Evolutionary conservation across 345 rosid genomes (phyloP).

Genomic region (Corchorus capsularis): DNA sequence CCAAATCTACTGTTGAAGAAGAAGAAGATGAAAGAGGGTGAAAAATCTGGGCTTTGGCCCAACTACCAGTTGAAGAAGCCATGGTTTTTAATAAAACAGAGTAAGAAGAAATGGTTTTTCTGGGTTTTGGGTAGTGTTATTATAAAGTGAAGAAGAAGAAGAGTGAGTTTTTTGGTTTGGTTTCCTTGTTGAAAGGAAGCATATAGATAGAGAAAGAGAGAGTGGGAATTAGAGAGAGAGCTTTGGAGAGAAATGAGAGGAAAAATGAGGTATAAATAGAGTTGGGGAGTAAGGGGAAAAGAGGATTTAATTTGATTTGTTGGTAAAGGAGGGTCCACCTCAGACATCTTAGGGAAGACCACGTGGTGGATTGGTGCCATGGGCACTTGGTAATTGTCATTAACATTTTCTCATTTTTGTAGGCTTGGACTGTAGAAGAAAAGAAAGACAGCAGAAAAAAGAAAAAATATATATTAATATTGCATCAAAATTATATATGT

Average conservation of each 20-base stretch:
- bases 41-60: constrained; percentile 40
- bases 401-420: not conserved
- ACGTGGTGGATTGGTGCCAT: constrained; percentile 44
- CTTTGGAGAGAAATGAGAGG: constrained; percentile 18
- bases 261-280: constrained; percentile 37
- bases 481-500: not conserved
- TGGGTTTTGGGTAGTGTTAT: not conserved
- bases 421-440: not conserved
- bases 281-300: constrained; percentile 13
- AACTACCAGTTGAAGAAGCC: constrained; percentile 42
- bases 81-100: constrained; percentile 21
- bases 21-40: constrained; percentile 34
- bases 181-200: not conserved
- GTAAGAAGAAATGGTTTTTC: not conserved
- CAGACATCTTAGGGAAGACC: constrained; percentile 36
- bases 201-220: not conserved
- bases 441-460: not conserved
- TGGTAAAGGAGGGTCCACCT: constrained; percentile 41
- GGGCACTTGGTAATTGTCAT: constrained; percentile 31
- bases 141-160: not conserved
- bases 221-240: constrained; percentile 3
- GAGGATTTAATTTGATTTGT: too few species aligned
- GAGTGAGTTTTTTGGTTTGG: not conserved
- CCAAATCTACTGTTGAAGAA: constrained; percentile 22
- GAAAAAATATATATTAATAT: not conserved